Evolutionary conservation across 176 grass and related monocot genomes (phyloP).

Genomic region (Alopecurus myosuroides): DNA sequence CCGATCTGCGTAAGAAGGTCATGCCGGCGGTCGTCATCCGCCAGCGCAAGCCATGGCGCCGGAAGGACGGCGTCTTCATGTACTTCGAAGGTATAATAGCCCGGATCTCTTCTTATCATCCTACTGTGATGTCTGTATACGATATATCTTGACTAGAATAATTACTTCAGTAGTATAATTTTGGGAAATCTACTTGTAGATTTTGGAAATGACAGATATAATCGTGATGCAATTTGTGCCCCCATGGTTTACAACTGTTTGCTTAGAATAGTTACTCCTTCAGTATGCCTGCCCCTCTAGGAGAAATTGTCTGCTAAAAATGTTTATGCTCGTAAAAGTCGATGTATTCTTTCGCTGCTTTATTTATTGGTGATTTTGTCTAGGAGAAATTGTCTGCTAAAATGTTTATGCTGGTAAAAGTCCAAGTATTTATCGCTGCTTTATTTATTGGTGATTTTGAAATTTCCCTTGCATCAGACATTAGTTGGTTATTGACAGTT

Average conservation of each 20-base stretch:
- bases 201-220: no score
- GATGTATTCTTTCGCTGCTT: no score
- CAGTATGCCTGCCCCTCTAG: no score
- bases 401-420: no score
- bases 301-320: no score
- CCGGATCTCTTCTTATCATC: not conserved
- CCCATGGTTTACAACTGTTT: no score
- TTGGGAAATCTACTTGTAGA: not conserved
- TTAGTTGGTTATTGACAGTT: not conserved
- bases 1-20: slow-evolving; percentile 63
- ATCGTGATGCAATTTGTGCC: no score
- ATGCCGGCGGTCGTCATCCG: slow-evolving; percentile 68
- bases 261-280: no score
- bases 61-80: slow-evolving; percentile 73
- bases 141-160: not conserved
- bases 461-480: not conserved
- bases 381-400: no score
- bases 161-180: not conserved
- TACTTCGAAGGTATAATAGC: slow-evolving; percentile 55
- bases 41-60: slow-evolving; percentile 57
- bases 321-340: no score
- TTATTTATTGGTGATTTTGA: no score
- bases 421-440: no score
- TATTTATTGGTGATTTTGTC: not conserved
- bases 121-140: not conserved